Evolutionary conservation across 2,329 filamentous ascomycete species (phyloP).

Genomic region (Dissoconium aciculare): DNA sequence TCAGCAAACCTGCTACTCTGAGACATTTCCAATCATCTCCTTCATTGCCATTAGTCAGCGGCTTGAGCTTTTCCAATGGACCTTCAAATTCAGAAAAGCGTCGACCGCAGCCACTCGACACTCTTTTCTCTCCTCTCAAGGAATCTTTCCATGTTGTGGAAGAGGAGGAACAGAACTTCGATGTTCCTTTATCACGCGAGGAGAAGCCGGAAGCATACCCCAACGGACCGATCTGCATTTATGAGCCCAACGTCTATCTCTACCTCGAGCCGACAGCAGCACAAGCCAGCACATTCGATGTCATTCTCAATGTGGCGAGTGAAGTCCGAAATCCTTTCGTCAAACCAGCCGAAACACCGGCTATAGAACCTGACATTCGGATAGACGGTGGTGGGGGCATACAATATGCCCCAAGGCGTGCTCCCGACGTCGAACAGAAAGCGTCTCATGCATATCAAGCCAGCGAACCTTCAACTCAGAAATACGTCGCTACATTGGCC

Average conservation of each 20-base stretch:
- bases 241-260: conserved; percentile 60
- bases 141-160: conserved; percentile 21
- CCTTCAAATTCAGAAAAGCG: conserved; percentile 4
- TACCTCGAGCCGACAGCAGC: conserved; percentile 69
- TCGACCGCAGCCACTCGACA: conserved; percentile 15
- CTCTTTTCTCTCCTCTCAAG: conserved; percentile 19
- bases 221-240: conserved; percentile 67
- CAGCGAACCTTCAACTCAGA: conserved; percentile 37
- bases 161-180: conserved; percentile 37
- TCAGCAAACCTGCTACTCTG: conserved; percentile 35
- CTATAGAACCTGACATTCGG: conserved; percentile 21
- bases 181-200: conserved; percentile 44
- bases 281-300: conserved; percentile 62
- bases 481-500: conserved; percentile 34
- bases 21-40: conserved; percentile 50
- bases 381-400: conserved; percentile 21
- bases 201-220: conserved; percentile 70
- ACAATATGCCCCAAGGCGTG: conserved; percentile 21
- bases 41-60: conserved; percentile 41
- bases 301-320: conserved; percentile 70
- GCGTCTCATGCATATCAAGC: conserved; percentile 5
- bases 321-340: conserved; percentile 66
- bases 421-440: neutral
- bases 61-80: conserved; percentile 17
- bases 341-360: conserved; percentile 6